These are phyloP conservation scores for Actinomortierella wolfii DNA, from an alignment of 371 early-diverging fungal genomes.

Conservation along the genomic window DNA sequence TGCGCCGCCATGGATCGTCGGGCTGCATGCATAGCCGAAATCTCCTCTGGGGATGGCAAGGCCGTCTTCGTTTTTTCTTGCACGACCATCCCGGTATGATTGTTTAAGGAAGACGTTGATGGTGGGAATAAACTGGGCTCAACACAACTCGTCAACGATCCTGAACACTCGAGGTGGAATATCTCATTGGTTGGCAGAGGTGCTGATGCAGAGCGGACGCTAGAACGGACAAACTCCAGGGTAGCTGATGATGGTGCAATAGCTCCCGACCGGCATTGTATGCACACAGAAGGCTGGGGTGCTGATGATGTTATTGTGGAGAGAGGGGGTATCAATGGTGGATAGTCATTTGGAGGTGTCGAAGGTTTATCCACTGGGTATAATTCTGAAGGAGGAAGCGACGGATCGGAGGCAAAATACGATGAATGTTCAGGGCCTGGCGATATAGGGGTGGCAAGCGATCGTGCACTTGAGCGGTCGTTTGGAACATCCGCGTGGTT, in stretches of 20 bases:
- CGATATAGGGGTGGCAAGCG: slow-evolving; percentile 39
- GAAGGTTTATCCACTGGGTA: slow-evolving; percentile 16
- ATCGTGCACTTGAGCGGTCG: slow-evolving; percentile 16
- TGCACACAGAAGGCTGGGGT: slow-evolving; percentile 58
- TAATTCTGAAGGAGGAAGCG: slow-evolving; percentile 1
- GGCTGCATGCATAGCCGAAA: slow-evolving; percentile 18
- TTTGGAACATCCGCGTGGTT: slow-evolving; percentile 64
- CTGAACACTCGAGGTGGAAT: slow-evolving; percentile 57
- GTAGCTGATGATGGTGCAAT: slow-evolving; percentile 58
- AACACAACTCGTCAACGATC: slow-evolving; percentile 17
- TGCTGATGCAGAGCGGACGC: slow-evolving; percentile 16
- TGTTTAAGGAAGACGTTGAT: slow-evolving; percentile 32
- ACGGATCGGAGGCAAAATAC: slow-evolving; percentile 25
- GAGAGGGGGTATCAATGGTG: slow-evolving; percentile 36
- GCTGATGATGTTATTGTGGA: slow-evolving; percentile 50
- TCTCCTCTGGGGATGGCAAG: slow-evolving; percentile 4
- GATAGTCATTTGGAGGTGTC: slow-evolving; percentile 37
- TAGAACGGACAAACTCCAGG: slow-evolving; percentile 32
- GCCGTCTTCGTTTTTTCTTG: too few relatives aligned
- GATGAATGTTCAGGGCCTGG: slow-evolving; percentile 31
- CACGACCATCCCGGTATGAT: slow-evolving; percentile 2
- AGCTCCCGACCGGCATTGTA: slow-evolving; percentile 62
- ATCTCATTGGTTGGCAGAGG: slow-evolving; percentile 49
- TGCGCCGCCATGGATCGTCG: slow-evolving; percentile 23
- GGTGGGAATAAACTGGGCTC: slow-evolving; percentile 33